Evolutionary conservation across 345 rosid genomes (phyloP), one percentile per base, ranked within the genome.

Genomic region (Salix purpurea): DNA sequence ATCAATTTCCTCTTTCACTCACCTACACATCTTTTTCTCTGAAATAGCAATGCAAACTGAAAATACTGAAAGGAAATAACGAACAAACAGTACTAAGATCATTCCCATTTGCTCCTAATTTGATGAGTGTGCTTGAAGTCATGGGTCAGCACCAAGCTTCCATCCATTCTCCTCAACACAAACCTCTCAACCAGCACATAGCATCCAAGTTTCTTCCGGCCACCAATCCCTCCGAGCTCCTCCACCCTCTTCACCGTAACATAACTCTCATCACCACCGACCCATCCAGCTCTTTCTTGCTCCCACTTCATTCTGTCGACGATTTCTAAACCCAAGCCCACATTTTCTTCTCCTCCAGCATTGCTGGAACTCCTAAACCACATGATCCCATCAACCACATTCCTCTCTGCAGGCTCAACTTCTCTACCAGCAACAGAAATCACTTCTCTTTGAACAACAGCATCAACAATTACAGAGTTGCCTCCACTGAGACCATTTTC

Each of bases 241-340:
- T 67, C 81, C 54, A n/a, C 50, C 23, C 32, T 61, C 61, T 32
- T 79, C 65, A 74, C 67, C 10, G 10, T 37, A 8, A 48, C 65
- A 58, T 74, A 5, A 34, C 23, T 56, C 39, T 72, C 74, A 32
- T 6, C 4, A 16, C 37, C 39, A 26, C 42, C 58, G 54, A 0
- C 15, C 77, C 77, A 78, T 18, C 81, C 81, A 30, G 13, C 36
- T 13, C 56, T 67, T 37, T 6, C 50, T 62, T 69, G 16, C 44
- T 62, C 78, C 82, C 74, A 79, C 24, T 62, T 69, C 70, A 79
- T 79, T 16, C 82, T 74, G 64, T 79, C 75, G 6, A 61, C 34
- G 23, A 69, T n/a, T 46, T 21, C 74, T 24, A 62, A 46, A 44
- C 70, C 69, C 32, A 74, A 7, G 0, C 82, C 78, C 42, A 68